These are phyloP conservation scores for Trichoderma gamsii DNA, from an alignment of 495 filamentous ascomycete genomes.

Conservation along the genomic window DNA sequence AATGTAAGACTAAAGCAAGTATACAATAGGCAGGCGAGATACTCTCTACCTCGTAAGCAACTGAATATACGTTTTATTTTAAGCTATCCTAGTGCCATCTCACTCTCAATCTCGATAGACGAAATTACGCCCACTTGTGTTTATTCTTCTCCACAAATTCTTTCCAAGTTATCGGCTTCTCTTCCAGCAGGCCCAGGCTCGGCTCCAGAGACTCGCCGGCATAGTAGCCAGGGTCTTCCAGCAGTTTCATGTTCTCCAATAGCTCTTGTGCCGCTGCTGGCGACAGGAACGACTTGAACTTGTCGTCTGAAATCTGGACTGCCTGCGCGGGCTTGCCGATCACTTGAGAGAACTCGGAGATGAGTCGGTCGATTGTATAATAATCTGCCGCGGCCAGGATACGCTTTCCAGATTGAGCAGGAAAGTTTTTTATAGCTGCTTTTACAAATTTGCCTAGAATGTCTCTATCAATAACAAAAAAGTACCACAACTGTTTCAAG, in stretches of 20 bases:
- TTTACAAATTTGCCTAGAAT: constrained; percentile 47
- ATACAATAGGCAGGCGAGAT: background rate
- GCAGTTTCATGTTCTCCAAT: constrained; percentile 48
- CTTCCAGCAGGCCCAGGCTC: constrained; percentile 21
- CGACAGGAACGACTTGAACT: constrained; percentile 42
- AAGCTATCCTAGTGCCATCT: too few relatives aligned
- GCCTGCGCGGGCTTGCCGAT: constrained; percentile 42
- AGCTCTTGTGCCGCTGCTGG: constrained; percentile 42
- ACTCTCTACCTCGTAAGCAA: background rate
- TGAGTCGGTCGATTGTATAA: constrained; percentile 39
- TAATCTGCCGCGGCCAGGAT: constrained; percentile 45
- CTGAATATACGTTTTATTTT: background rate
- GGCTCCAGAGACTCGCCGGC: constrained; percentile 35
- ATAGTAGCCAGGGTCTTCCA: constrained; percentile 48
- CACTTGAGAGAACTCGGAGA: constrained; percentile 43
- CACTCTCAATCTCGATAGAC: background rate
- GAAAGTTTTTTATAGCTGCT: constrained; percentile 39
- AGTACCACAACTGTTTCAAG: too few relatives aligned
- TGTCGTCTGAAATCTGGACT: constrained; percentile 38
- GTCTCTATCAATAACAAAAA: background rate
- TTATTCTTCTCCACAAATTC: constrained; percentile 14
- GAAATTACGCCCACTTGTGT: background rate
- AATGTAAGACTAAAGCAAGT: background rate
- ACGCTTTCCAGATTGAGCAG: constrained; percentile 35
- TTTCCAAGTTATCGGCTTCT: constrained; percentile 15